phyloP scores from a whole-genome alignment of 1,284 basidiomycete genomes.

The Irpex sp. region DNA sequence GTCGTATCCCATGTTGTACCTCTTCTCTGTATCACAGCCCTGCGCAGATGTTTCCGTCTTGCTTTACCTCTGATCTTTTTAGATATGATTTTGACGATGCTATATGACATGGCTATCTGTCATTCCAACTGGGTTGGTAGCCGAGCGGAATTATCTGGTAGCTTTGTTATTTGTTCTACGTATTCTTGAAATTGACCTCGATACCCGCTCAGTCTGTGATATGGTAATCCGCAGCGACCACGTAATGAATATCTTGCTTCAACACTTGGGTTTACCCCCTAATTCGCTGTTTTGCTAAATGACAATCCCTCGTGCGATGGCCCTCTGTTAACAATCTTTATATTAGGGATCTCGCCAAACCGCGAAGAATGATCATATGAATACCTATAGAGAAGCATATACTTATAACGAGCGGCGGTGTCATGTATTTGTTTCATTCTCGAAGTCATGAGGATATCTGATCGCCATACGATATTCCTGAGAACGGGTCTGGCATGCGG shows the following conservation, averaged over 20 bases:
- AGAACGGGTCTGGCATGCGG: neutral
- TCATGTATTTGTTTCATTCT: neutral
- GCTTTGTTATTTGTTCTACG: too few relatives aligned
- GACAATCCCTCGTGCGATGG: neutral
- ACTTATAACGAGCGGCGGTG: neutral
- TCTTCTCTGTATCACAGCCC: neutral
- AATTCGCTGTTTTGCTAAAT: neutral
- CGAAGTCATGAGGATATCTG: neutral
- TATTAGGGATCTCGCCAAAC: neutral
- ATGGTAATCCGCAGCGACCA: too few relatives aligned
- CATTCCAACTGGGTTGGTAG: too few relatives aligned
- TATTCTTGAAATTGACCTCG: too few relatives aligned
- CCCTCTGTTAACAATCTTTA: neutral
- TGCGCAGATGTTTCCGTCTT: neutral
- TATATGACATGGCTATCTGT: too few relatives aligned
- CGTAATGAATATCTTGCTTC: too few relatives aligned
- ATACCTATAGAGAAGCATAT: neutral
- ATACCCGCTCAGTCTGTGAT: too few relatives aligned
- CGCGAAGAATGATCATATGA: neutral
- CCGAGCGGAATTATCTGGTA: too few relatives aligned
- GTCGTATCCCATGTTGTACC: neutral
- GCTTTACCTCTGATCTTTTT: neutral
- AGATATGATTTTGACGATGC: too few relatives aligned
- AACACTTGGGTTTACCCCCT: too few relatives aligned
- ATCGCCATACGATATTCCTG: neutral